Conservation (phyloP, 768 basidiomycete species). For the Agaricus blazei region DNA sequence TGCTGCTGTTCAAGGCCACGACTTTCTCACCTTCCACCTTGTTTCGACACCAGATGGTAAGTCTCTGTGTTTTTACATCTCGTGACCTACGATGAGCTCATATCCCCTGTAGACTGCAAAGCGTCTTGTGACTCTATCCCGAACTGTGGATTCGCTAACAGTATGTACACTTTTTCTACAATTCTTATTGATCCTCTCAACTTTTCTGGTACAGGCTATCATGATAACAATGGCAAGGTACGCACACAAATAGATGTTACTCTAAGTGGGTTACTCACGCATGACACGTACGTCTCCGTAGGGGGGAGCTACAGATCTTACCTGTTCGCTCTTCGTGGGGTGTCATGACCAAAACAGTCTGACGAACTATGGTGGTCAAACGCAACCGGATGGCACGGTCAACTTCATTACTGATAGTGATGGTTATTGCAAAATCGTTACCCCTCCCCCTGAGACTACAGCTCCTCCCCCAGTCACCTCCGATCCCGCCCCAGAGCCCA, state of each 20-base stretch:
- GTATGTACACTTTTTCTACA: conserved; percentile 15
- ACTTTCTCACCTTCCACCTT: conserved; percentile 38
- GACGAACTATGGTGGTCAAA: conserved; percentile 38
- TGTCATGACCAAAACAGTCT: conserved; percentile 34
- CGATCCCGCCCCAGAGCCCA: no score
- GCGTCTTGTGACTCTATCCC: conserved; percentile 25
- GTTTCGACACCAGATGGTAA: conserved; percentile 39
- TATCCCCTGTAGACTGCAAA: conserved; percentile 25
- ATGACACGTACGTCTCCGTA: conserved; percentile 8
- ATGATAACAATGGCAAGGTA: conserved; percentile 32
- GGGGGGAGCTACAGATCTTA: conserved; percentile 38
- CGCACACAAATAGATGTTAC: not conserved
- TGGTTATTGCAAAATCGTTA: conserved; percentile 32
- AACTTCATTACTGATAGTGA: conserved; percentile 37
- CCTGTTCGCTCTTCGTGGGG: conserved; percentile 36
- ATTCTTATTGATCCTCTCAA: not conserved
- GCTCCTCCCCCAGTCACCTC: no score
- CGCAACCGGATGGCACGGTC: conserved; percentile 35
- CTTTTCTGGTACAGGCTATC: conserved; percentile 20
- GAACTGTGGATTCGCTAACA: conserved; percentile 27
- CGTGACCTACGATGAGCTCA: no score
- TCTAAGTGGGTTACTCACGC: not conserved
- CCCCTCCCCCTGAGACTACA: no score
- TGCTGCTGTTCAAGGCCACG: conserved; percentile 37
- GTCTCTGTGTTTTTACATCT: conserved; percentile 4